Evolutionary conservation across 805 yeast species (phyloP).

Genomic region (Cyberlindnera mrakii): DNA sequence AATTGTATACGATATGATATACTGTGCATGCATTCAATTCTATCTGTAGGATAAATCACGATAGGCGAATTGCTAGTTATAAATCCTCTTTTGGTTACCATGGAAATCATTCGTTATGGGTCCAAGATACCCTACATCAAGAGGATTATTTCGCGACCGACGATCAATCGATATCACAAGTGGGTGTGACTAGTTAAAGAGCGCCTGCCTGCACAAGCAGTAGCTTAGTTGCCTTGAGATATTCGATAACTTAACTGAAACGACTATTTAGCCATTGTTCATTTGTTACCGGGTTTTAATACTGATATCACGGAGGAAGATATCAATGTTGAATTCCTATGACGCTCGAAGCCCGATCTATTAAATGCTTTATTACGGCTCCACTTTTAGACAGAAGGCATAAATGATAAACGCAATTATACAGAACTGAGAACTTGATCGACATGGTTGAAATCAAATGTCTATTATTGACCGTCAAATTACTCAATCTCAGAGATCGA

Average conservation of each 20-base stretch:
- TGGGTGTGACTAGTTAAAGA: conserved; percentile 6
- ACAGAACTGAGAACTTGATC: conserved; percentile 16
- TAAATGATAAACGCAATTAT: no score
- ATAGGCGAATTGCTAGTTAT: no score
- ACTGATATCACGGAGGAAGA: background rate
- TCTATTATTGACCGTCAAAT: conserved; percentile 6
- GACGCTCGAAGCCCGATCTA: conserved; percentile 3
- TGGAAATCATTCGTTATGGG: no score
- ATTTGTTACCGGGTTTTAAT: conserved; percentile 6
- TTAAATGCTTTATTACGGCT: conserved; percentile 9
- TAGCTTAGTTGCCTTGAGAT: conserved; percentile 11
- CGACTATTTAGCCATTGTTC: conserved; percentile 11
- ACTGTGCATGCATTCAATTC: no score
- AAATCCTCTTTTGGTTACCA: no score
- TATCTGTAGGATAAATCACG: no score
- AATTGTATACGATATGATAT: background rate
- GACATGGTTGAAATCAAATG: conserved; percentile 13
- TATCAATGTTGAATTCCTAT: background rate
- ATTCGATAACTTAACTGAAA: conserved; percentile 10
- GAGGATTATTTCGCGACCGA: background rate
- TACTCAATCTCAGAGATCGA: no score
- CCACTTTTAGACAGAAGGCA: conserved; percentile 12
- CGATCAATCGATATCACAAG: conserved; percentile 8
- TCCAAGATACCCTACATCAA: no score
- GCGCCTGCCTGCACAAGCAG: conserved; percentile 3